Conservation (phyloP, 495 filamentous ascomycete genomes). For the Penicillium herquei region DNA sequence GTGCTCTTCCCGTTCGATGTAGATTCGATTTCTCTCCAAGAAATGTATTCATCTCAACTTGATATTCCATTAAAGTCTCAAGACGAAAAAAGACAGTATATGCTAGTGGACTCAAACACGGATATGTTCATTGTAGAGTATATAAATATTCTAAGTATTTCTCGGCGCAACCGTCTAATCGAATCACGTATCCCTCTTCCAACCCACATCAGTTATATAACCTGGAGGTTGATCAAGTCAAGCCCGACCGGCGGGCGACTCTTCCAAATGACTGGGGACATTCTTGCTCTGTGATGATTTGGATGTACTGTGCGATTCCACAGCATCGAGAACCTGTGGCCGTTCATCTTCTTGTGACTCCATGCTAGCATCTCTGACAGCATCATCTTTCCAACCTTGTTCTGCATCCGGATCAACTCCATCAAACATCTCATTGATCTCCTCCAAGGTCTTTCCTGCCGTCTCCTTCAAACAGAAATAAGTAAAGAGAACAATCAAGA, state of each 20-base stretch:
- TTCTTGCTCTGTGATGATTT: conserved; percentile 12
- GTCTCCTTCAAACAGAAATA: conserved; percentile 58
- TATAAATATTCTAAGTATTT: too few relatives aligned
- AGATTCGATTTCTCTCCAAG: too few relatives aligned
- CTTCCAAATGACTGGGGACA: conserved; percentile 9
- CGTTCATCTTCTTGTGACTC: not conserved
- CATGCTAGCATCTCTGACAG: not conserved
- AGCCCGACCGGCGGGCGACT: conserved; percentile 17
- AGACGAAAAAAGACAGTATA: too few relatives aligned
- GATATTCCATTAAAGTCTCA: too few relatives aligned
- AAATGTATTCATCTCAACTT: too few relatives aligned
- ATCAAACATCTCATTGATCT: conserved; percentile 63
- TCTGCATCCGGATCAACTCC: conserved; percentile 17
- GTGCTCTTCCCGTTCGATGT: too few relatives aligned
- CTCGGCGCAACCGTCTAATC: too few relatives aligned
- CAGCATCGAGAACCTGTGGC: not conserved
- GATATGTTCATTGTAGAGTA: too few relatives aligned
- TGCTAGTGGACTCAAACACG: too few relatives aligned
- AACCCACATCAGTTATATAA: too few relatives aligned
- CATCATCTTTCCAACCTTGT: conserved; percentile 17
- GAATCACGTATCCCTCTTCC: too few relatives aligned
- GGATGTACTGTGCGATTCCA: conserved; percentile 2
- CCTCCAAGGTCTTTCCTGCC: conserved; percentile 69
- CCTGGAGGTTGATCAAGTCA: conserved; percentile 6
- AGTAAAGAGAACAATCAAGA: conserved; percentile 40